Evolutionary conservation across 2,329 filamentous ascomycete genomes (phyloP), one percentile per base, ranked within the genome.

Genomic region (Alternaria postmessia): DNA sequence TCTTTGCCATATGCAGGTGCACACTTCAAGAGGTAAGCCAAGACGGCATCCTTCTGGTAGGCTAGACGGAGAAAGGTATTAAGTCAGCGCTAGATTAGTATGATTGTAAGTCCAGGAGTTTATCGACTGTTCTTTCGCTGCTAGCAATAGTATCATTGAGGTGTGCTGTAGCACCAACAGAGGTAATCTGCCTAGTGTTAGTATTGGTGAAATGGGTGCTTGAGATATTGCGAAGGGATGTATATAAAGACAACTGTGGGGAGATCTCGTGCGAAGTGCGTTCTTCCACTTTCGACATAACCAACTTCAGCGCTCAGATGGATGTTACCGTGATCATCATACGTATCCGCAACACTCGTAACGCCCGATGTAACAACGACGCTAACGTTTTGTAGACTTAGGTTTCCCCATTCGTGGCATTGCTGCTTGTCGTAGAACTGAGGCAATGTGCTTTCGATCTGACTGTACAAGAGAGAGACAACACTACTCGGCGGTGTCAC

Each of bases 221-320:
- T 12, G 18, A 32, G 8, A 44, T 3, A 11, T 8, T 26, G 11
- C 28, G n/a, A 18, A 5, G 38, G 9, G 12, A 41, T 24, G 49
- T 3, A 91, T 84, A 74, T 85, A 91, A 0, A 88, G 89, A 64
- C 89, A 91, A 2, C 84, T 84, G 0, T 84, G 85, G 0, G 89
- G 89, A 74, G 90, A 91, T 82, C 84, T 1, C 87, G 83, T 28
- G 87, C 80, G 65, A 88, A 86, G 1, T 49, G 43, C 7, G 49
- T 61, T 7, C 58, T 63, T 1, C 57, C 51, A 11, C 47, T 57
- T 3, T 63, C 59, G 6, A 63, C 57, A 84, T 24, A 24, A 7
- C 24, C 24, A 24, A 0, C 24, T 24, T 24, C 24, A 24, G 24
- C 24, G 0, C 24, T 24, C 0, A 0, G 24, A 24, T 24, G 0